A percentile compares a stretch with the other conserved stretches of the same genome.
phyloP scores from a whole-genome alignment of 2,329 filamentous ascomycete genomes.

The Apiospora koreana region DNA sequence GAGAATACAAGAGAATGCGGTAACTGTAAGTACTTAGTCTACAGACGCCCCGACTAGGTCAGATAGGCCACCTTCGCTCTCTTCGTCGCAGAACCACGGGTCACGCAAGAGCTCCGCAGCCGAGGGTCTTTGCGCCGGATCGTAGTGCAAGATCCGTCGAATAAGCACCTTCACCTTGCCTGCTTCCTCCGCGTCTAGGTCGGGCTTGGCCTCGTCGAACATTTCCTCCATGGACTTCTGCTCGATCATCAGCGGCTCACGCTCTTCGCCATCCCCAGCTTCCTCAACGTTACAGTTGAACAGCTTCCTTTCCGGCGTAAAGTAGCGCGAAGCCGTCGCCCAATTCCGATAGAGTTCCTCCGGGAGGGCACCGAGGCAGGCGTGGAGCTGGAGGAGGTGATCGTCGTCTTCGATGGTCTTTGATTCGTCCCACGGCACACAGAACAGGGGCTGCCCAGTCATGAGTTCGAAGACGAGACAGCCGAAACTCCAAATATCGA shows the following conservation, averaged over 20 bases:
- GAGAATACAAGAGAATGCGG: no score
- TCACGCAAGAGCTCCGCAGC: conserved; percentile 29
- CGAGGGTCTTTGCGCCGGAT: conserved; percentile 30
- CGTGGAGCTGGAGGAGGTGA: conserved; percentile 23
- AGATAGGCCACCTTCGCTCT: neutral
- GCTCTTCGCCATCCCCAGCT: conserved; percentile 20
- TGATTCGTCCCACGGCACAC: conserved; percentile 19
- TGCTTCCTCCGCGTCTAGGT: conserved; percentile 27
- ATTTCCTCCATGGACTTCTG: conserved; percentile 27
- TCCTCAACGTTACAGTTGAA: conserved; percentile 30
- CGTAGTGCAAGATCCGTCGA: conserved; percentile 33
- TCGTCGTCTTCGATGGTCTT: conserved; percentile 22
- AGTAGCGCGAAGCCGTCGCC: conserved; percentile 28
- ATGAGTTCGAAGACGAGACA: conserved; percentile 33
- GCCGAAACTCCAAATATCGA: conserved; percentile 34
- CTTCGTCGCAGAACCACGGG: conserved; percentile 29
- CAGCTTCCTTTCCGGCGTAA: conserved; percentile 26
- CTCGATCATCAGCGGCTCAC: conserved; percentile 26
- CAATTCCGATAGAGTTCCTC: conserved; percentile 21
- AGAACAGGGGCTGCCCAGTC: conserved; percentile 30
- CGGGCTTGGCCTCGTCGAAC: conserved; percentile 26
- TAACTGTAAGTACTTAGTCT: no score
- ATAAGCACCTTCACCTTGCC: conserved; percentile 28
- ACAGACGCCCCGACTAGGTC: no score
- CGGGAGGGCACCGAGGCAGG: conserved; percentile 24